phyloP scores from a whole-genome alignment of 805 yeast genomes.

The Metschnikowia cerradonensis region DNA sequence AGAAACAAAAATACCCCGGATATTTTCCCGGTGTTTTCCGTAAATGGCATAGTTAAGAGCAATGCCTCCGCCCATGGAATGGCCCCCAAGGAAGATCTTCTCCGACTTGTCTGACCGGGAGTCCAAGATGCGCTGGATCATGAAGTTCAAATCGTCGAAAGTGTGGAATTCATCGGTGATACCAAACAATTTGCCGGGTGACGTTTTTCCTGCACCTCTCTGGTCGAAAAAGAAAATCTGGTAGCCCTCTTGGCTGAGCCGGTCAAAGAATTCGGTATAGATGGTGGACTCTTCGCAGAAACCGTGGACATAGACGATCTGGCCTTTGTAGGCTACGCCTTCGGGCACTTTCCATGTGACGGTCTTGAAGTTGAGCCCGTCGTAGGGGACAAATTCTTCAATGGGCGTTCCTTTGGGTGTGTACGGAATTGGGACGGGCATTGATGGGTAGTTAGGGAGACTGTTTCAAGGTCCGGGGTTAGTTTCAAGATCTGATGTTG shows the following conservation, averaged over 20 bases:
- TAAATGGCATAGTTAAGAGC: conserved; percentile 54
- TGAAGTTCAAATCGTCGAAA: conserved; percentile 56
- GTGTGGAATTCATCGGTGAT: conserved; percentile 52
- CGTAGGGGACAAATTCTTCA: conserved; percentile 27
- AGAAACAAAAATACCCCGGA: conserved; percentile 46
- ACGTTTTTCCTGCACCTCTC: conserved; percentile 70
- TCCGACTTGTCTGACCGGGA: conserved; percentile 26
- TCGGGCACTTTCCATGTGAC: conserved; percentile 40
- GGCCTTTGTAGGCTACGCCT: conserved; percentile 40
- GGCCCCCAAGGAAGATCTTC: conserved; percentile 57
- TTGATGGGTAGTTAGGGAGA: background rate
- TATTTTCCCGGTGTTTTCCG: conserved; percentile 46
- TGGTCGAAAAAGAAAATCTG: conserved; percentile 70
- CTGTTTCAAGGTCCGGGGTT: too few species aligned
- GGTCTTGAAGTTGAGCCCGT: conserved; percentile 40
- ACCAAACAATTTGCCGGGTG: conserved; percentile 52
- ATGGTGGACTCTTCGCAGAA: conserved; percentile 55
- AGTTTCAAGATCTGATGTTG: too few species aligned
- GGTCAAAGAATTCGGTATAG: conserved; percentile 53
- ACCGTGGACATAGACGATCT: conserved; percentile 65
- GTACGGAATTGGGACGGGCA: conserved; percentile 27
- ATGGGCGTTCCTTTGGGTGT: conserved; percentile 29
- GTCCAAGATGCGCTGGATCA: conserved; percentile 44
- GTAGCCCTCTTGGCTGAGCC: conserved; percentile 49
- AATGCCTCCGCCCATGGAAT: conserved; percentile 83